phyloP scores from a whole-genome alignment of 768 basidiomycete genomes.

The Tubosaeta sp. region DNA sequence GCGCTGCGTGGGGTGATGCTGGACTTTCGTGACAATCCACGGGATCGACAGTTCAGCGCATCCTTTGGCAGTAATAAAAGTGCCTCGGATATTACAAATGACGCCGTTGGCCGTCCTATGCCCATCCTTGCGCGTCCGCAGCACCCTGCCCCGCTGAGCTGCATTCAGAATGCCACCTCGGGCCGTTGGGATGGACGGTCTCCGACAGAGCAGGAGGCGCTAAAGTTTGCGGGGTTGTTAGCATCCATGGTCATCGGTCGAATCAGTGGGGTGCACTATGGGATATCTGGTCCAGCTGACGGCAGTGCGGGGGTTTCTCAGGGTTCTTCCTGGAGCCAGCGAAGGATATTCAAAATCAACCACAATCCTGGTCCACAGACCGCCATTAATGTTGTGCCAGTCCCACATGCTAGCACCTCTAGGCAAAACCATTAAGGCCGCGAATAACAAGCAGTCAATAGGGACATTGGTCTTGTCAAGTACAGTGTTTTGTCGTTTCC shows the following conservation, averaged over 20 bases:
- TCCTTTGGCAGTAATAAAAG: constrained; percentile 11
- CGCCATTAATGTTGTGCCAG: neutral
- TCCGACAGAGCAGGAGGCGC: constrained; percentile 46
- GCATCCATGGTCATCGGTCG: constrained; percentile 39
- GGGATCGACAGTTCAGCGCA: constrained; percentile 20
- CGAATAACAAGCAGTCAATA: neutral
- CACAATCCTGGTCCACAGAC: neutral
- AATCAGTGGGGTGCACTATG: constrained; percentile 27
- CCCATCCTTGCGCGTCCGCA: constrained; percentile 18
- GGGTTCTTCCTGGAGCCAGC: constrained; percentile 38
- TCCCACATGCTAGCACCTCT: constrained; percentile 3
- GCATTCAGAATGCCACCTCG: constrained; percentile 9
- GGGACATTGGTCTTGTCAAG: neutral
- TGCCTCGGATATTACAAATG: constrained; percentile 19
- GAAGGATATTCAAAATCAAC: constrained; percentile 11
- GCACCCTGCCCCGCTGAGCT: constrained; percentile 7
- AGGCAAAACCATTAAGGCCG: constrained; percentile 9
- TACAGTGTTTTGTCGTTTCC: too few relatives aligned
- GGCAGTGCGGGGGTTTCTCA: constrained; percentile 25
- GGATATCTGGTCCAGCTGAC: constrained; percentile 4
- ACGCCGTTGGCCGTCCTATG: constrained; percentile 10
- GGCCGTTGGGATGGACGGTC: constrained; percentile 21
- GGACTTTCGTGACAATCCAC: constrained; percentile 34
- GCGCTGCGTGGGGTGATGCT: constrained; percentile 29
- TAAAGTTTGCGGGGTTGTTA: constrained; percentile 47